These are phyloP conservation scores for Naumovozyma dairenensis DNA, from an alignment of 805 yeast species.

Conservation along the genomic window DNA sequence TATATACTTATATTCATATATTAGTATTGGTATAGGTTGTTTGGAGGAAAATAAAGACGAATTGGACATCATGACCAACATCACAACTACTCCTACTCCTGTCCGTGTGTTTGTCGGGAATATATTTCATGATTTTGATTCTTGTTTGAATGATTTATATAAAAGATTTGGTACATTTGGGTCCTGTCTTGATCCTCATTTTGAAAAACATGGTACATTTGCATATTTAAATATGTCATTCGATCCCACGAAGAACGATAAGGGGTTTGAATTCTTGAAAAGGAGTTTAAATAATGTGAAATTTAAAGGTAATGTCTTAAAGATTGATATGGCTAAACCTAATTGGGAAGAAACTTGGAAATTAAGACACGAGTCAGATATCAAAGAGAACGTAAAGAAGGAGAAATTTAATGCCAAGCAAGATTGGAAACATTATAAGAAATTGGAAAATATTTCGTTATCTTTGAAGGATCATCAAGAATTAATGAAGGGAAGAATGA, in stretches of 20 bases:
- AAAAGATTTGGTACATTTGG: conserved; percentile 60
- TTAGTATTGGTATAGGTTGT: background rate
- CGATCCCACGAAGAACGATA: conserved; percentile 32
- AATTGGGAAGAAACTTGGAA: conserved; percentile 40
- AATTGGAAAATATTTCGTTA: conserved; percentile 30
- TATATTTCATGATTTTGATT: conserved; percentile 17
- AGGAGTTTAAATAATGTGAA: conserved; percentile 57
- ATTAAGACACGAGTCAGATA: conserved; percentile 36
- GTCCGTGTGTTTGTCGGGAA: conserved; percentile 26
- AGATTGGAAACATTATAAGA: conserved; percentile 31
- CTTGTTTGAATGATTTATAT: conserved; percentile 34
- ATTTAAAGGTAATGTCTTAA: conserved; percentile 63
- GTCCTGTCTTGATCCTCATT: conserved; percentile 34
- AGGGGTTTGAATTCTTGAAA: conserved; percentile 37
- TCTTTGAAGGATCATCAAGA: conserved; percentile 36
- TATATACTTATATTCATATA: too few species aligned
- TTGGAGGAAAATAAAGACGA: background rate
- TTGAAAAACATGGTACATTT: conserved; percentile 48
- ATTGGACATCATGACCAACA: too few species aligned
- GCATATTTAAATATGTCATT: conserved; percentile 60
- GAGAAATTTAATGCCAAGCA: conserved; percentile 31
- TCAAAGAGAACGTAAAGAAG: conserved; percentile 18
- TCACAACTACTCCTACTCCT: too few species aligned
- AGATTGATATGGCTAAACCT: conserved; percentile 54
- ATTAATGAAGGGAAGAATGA: conserved; percentile 48